Base-by-base conservation (phyloP, 83 land plant species). In the Picea mariana region DNA sequence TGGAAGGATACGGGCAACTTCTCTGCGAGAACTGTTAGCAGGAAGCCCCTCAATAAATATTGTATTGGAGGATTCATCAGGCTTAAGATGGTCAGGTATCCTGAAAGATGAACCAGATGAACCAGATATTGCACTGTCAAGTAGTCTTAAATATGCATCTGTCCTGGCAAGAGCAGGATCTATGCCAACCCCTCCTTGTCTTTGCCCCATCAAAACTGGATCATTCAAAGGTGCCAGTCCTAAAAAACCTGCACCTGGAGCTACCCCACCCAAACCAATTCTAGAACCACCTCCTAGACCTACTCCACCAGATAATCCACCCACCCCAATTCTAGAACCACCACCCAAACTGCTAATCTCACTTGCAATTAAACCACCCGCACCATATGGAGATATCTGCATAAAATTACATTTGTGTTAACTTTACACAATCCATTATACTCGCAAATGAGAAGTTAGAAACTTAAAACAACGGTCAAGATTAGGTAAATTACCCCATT, bases 11-110 rank as follows among this genome's bases (percentile, higher is more conserved):
- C 93, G 93, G 2, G 87, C 83, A 21, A 90, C 87, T 88, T 92
- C 93, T 84, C 91, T 83, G 77, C 93, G 83, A 24, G 86, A 87
- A 67, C 93, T 90, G 60, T 92, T 88, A 65, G 75, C 79, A 58
- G 93, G 94, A 68, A 92, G 90, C 27, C 94, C 94, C 80, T 92
- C 93, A 68, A 92, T 88, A 84, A 90, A 88, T 9, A 92, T 84
- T 31, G 82, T 79, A 64, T 83, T 81, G 40, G 81, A 82, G 5
- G 93, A 87, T 77, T 81, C 86, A n/a, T 82, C 88, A 9, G 23
- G 49, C 24, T 16, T 58, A 61, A 82, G 44, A 62, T 16, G 31
- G 9, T 82, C 69, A 80, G 81, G 63, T 16, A 49, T 3, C 75
- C 38, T 77, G 13, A 24, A 81, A 20, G 83, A 76, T 76, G 61